A percentile compares a stretch with the other conserved stretches of the same genome.
Conservation (phyloP, 441 rosid genomes). For the Jatropha podagrica region DNA sequence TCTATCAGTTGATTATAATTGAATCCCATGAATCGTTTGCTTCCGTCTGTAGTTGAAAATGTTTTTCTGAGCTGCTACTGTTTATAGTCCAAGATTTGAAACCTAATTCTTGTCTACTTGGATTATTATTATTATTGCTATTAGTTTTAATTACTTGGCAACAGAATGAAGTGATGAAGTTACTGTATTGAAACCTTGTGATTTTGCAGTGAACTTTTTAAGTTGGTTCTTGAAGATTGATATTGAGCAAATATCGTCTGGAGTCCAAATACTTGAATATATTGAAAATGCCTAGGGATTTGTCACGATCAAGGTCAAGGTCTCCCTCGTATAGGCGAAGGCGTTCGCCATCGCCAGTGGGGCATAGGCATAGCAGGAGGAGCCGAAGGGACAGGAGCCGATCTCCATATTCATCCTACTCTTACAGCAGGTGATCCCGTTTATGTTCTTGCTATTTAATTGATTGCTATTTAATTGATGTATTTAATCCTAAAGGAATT, state of each 20-base stretch:
- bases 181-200: not conserved
- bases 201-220: conserved; percentile 2
- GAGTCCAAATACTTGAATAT: not conserved
- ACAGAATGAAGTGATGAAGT: not conserved
- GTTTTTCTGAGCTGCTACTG: not conserved
- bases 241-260: not conserved
- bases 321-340: conserved; percentile 72
- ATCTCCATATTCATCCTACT: conserved; percentile 75
- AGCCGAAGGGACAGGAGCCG: conserved; percentile 79
- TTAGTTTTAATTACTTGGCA: not conserved
- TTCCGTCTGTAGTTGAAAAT: not conserved
- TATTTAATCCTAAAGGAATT: conserved; percentile 28
- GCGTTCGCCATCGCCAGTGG: conserved; percentile 70
- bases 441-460: conserved; percentile 34
- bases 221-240: not conserved
- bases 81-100: not conserved
- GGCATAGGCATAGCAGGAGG: conserved; percentile 66
- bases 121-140: too few relatives aligned
- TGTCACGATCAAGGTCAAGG: conserved; percentile 69
- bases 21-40: not conserved
- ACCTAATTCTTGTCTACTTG: not conserved
- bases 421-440: conserved; percentile 90
- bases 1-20: not conserved
- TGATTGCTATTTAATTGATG: conserved; percentile 26
- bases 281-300: conserved; percentile 68